These are phyloP conservation scores for Cladosporium austrohemisphaericum DNA, from an alignment of 2,329 filamentous ascomycete species.

Conservation along the genomic window DNA sequence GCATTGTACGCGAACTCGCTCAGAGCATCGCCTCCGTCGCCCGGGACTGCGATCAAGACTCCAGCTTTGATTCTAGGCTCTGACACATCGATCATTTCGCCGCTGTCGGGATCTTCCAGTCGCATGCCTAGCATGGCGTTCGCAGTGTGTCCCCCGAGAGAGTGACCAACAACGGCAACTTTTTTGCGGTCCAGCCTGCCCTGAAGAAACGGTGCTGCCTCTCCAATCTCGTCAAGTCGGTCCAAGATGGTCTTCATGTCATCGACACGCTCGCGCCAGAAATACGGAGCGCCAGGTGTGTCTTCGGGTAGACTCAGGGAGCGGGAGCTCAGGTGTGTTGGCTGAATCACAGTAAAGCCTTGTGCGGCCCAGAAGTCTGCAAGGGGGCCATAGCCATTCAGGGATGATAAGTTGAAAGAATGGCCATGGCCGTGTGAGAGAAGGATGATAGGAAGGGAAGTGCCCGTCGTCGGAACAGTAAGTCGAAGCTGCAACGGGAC, in stretches of 20 bases:
- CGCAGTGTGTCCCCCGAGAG: constrained; percentile 1
- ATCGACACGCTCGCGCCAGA: constrained; percentile 7
- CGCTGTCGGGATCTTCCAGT: not conserved
- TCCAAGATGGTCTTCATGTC: constrained; percentile 6
- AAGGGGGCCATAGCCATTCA: not conserved
- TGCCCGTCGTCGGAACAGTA: not conserved
- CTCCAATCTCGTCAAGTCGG: not conserved
- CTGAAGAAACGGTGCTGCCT: not conserved
- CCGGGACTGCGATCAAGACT: not conserved
- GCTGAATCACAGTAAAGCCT: constrained; percentile 7
- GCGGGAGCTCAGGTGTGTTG: constrained; percentile 4
- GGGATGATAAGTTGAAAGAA: constrained; percentile 1
- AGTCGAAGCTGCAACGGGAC: constrained; percentile 6
- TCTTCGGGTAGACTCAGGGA: not conserved
- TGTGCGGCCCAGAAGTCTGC: constrained; percentile 5
- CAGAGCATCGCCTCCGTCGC: constrained; percentile 2
- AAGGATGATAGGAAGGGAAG: not conserved
- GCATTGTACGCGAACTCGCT: not conserved
- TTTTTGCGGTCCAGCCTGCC: not conserved
- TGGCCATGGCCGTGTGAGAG: constrained; percentile 7
- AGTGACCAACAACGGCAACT: constrained; percentile 6
- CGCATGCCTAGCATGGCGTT: not conserved
- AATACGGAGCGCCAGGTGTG: not conserved
- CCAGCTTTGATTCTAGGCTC: constrained; percentile 10
- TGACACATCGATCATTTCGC: not conserved